Evolutionary conservation across 129 eudicot genomes (phyloP).

Genomic region (Chrysanthemum lavandulifolium): DNA sequence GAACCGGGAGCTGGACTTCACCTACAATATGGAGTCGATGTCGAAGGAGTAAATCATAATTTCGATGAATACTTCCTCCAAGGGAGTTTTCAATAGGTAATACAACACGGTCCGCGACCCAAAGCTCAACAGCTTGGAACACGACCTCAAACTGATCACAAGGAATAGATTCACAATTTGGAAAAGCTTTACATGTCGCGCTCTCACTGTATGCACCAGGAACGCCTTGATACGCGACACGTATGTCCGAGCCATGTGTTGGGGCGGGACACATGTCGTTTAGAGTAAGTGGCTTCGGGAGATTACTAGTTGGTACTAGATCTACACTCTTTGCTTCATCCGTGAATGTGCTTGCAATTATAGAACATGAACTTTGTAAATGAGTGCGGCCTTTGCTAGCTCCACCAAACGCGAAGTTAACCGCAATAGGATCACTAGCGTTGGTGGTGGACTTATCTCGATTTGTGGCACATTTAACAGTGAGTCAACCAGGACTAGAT

Average conservation of each 20-base stretch:
- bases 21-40: too few species aligned
- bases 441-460: background rate
- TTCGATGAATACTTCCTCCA: too few species aligned
- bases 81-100: too few species aligned
- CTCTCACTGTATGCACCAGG: too few species aligned
- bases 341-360: slow-evolving; percentile 50
- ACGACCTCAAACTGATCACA: too few species aligned
- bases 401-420: slow-evolving; percentile 10
- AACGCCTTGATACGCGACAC: too few species aligned
- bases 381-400: slow-evolving; percentile 46
- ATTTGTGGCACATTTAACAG: background rate
- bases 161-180: too few species aligned
- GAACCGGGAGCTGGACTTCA: slow-evolving; percentile 80
- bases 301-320: slow-evolving; percentile 28
- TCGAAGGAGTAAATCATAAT: too few species aligned
- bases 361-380: slow-evolving; percentile 73
- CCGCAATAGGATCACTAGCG: background rate
- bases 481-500: background rate
- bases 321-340: slow-evolving; percentile 25
- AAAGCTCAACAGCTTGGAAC: too few species aligned
- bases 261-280: slow-evolving; percentile 67
- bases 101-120: too few species aligned
- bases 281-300: slow-evolving; percentile 58
- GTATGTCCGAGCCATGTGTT: too few species aligned
- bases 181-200: too few species aligned